A percentile compares a stretch with the other conserved stretches of the same genome.
These are phyloP conservation scores for Symbiotaphrina buchneri DNA, from an alignment of 495 filamentous ascomycete species.

Conservation along the genomic window DNA sequence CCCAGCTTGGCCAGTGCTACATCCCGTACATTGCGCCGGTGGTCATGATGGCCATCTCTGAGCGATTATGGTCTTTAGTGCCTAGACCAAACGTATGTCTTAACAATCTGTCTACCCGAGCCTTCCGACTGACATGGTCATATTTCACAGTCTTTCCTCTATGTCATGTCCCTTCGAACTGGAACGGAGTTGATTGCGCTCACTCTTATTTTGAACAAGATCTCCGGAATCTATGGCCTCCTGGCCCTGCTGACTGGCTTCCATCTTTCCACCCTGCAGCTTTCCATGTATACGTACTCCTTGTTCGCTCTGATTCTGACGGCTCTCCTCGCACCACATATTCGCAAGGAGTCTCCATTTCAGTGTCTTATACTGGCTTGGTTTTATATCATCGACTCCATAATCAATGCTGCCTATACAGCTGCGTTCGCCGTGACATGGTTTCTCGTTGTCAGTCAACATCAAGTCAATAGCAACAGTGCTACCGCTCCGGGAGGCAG, in stretches of 20 bases:
- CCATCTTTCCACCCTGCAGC: constrained; percentile 40
- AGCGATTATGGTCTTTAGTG: no score
- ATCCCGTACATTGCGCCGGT: no score
- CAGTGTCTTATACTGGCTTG: constrained; percentile 49
- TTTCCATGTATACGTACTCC: constrained; percentile 75
- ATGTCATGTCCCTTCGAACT: constrained; percentile 63
- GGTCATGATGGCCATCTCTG: no score
- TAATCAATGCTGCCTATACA: constrained; percentile 60
- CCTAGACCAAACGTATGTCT: no score
- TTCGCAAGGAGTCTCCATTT: constrained; percentile 43
- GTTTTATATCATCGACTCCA: constrained; percentile 56
- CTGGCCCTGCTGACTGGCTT: constrained; percentile 64
- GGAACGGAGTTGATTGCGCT: constrained; percentile 63
- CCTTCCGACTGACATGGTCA: no score
- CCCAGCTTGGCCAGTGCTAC: no score
- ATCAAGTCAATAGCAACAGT: constrained; percentile 18
- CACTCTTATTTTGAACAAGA: constrained; percentile 67
- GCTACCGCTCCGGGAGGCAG: constrained; percentile 16
- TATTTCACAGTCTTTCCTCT: constrained; percentile 44
- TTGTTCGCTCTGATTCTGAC: constrained; percentile 37
- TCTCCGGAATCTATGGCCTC: constrained; percentile 69
- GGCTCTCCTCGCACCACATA: constrained; percentile 40
- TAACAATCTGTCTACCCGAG: no score
- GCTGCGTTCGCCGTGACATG: constrained; percentile 57
- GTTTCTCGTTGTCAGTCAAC: constrained; percentile 48